Evolutionary conservation across 176 grass and related monocot species (phyloP).

Genomic region (Otatea glauca): DNA sequence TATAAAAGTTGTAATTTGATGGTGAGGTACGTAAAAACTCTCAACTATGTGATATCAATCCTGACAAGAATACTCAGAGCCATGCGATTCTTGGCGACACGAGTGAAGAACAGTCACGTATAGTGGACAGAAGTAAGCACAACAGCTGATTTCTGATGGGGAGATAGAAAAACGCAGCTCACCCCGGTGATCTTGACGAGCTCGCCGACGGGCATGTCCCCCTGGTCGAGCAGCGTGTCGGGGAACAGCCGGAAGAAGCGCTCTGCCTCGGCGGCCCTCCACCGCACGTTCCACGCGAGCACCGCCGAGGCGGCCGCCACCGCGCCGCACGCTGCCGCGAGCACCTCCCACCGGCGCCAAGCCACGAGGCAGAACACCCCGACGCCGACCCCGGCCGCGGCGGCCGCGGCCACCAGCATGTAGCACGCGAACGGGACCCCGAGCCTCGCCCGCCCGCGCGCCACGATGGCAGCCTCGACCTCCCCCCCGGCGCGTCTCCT

Average conservation of each 20-base stretch:
- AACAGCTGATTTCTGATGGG: not conserved
- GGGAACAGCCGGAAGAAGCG: slow-evolving; percentile 65
- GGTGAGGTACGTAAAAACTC: too few relatives aligned
- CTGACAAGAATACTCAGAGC: not conserved
- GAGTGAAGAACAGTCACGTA: not conserved
- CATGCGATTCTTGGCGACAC: not conserved
- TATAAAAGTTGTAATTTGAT: too few relatives aligned
- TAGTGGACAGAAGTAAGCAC: not conserved
- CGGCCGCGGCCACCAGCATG: slow-evolving; percentile 55
- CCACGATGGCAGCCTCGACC: not conserved
- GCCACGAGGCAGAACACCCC: slow-evolving; percentile 61
- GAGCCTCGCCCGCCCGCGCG: slow-evolving; percentile 34
- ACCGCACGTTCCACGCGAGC: slow-evolving; percentile 61
- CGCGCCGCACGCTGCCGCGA: slow-evolving; percentile 49
- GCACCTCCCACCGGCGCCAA: slow-evolving; percentile 50
- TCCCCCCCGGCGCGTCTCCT: slow-evolving; percentile 7
- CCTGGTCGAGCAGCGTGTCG: slow-evolving; percentile 62
- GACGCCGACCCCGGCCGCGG: slow-evolving; percentile 57
- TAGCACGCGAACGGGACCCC: slow-evolving; percentile 67
- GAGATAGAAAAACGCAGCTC: slow-evolving; percentile 20
- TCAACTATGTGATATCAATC: not conserved
- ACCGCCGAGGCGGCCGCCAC: slow-evolving; percentile 35
- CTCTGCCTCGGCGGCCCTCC: slow-evolving; percentile 59
- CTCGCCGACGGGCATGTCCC: slow-evolving; percentile 72
- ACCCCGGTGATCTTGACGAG: slow-evolving; percentile 95